Evolutionary conservation across 2,329 filamentous ascomycete species (phyloP), one percentile per base, ranked within the genome.

Genomic region (Calonectria henricotiae): DNA sequence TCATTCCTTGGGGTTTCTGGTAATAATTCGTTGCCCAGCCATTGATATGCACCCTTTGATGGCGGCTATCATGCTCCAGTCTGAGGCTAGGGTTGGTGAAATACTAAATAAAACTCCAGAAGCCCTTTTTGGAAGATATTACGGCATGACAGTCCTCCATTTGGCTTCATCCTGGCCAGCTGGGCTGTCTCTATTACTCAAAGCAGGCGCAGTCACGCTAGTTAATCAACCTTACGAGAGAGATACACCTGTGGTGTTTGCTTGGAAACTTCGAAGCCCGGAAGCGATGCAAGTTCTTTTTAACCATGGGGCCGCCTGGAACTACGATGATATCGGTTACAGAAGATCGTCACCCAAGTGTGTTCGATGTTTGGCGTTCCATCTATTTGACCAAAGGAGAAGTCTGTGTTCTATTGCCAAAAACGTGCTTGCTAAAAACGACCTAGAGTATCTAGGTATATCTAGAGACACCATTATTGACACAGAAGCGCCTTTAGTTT

Each of bases 311-410:
- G 37, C 49, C 3, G 4, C 47, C 17, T 47, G 13, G 37, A 15
- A 55, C 5, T 11, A 30, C 17, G 1, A 2, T 20, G 5, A 5
- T 6, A 20, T 12, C n/a, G 2, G 27, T 30, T 30, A 30, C 37
- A 7, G 1, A 30, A 1, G 35, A 1, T 37, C 27, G 6, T 47
- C 49, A 4, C 8, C 35, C 7, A 49, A 47, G 23, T 58, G 39
- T 17, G n/a, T 11, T 39, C 41, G 20, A 27, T 39, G 30, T 35
- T 7, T 65, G 7, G 51, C 51, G 2, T 8, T 15, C 11, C 51
- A 58, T 23, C 32, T 65, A 17, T 37, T 39, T 12, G 41, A 39
- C 7, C 37, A 43, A 46, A 66, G 51, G 41, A 60, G 17, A 25
- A 20, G 11, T 1, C n/a, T 66, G 5, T 47, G 35, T 44, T 41